Conservation (phyloP, 768 basidiomycete species). For the Leccinum arenicola region DNA sequence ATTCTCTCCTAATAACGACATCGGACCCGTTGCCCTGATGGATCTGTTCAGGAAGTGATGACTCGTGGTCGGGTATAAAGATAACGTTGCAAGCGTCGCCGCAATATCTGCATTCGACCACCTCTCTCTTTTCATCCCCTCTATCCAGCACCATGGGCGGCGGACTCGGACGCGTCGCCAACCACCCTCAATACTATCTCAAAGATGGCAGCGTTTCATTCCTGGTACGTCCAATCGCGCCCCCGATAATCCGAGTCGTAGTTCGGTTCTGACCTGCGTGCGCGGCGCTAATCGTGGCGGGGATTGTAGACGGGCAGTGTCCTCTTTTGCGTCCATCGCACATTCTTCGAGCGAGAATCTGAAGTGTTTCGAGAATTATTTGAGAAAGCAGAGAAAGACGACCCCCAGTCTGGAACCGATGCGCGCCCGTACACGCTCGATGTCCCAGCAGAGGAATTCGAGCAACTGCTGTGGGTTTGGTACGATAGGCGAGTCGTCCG, state of each 20-base stretch:
- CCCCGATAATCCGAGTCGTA: background rate
- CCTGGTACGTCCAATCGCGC: constrained; percentile 12
- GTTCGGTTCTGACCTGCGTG: constrained; percentile 3
- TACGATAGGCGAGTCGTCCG: constrained; percentile 46
- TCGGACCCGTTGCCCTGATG: constrained; percentile 8
- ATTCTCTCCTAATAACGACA: background rate
- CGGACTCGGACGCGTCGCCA: constrained; percentile 5
- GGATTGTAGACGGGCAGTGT: constrained; percentile 45
- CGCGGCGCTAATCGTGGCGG: background rate
- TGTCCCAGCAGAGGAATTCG: constrained; percentile 43
- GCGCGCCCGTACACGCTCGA: constrained; percentile 43
- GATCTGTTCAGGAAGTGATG: constrained; percentile 18
- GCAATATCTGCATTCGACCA: background rate
- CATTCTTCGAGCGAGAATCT: constrained; percentile 61
- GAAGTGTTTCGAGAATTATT: constrained; percentile 38
- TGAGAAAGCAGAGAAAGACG: constrained; percentile 26
- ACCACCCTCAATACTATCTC: constrained; percentile 10
- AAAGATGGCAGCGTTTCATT: constrained; percentile 15
- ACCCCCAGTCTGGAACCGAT: constrained; percentile 34
- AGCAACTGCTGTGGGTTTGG: constrained; percentile 54
- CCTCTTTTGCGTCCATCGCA: constrained; percentile 52
- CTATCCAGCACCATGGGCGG: constrained; percentile 10
- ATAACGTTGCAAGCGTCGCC: background rate
- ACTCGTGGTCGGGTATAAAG: constrained; percentile 18
- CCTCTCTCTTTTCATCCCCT: background rate